phyloP scores from a whole-genome alignment of 441 rosid genomes.

The Gossypium gossypioides region DNA sequence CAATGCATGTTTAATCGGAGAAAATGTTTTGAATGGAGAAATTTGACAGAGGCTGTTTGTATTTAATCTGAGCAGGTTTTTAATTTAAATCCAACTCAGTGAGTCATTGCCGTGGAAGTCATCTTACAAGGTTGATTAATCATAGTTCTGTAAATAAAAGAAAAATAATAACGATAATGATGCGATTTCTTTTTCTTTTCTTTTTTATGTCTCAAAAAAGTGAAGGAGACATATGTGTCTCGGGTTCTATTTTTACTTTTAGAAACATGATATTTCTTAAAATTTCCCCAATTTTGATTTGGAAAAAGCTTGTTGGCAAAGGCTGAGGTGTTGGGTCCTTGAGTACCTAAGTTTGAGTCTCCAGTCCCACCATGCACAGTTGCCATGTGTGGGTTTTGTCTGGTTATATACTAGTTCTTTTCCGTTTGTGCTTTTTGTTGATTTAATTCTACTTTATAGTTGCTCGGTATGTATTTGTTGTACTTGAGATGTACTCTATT shows the following conservation, averaged over 20 bases:
- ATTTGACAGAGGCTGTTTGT: slow-evolving; percentile 25
- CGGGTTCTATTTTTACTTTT: neutral
- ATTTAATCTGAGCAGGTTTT: slow-evolving; percentile 26
- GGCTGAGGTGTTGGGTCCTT: too few relatives aligned
- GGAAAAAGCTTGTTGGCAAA: neutral
- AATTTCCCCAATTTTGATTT: neutral
- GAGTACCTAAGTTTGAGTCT: too few relatives aligned
- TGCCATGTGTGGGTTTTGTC: too few relatives aligned
- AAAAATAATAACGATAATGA: neutral
- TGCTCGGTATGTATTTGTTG: too few relatives aligned
- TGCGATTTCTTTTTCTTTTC: neutral
- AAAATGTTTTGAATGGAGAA: slow-evolving; percentile 5
- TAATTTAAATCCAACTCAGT: slow-evolving; percentile 15
- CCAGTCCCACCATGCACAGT: too few relatives aligned
- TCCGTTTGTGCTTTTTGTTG: too few relatives aligned
- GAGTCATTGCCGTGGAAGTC: slow-evolving; percentile 9
- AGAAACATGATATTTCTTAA: neutral
- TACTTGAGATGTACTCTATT: too few relatives aligned
- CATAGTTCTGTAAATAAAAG: neutral
- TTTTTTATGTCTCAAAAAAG: neutral
- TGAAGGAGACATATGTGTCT: neutral
- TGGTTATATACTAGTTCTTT: too few relatives aligned
- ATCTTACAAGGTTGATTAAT: neutral
- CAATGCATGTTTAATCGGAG: neutral
- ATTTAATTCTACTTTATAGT: too few relatives aligned